These are phyloP conservation scores for Grosmannia huntii DNA, from an alignment of 2,329 filamentous ascomycete species.

Conservation along the genomic window DNA sequence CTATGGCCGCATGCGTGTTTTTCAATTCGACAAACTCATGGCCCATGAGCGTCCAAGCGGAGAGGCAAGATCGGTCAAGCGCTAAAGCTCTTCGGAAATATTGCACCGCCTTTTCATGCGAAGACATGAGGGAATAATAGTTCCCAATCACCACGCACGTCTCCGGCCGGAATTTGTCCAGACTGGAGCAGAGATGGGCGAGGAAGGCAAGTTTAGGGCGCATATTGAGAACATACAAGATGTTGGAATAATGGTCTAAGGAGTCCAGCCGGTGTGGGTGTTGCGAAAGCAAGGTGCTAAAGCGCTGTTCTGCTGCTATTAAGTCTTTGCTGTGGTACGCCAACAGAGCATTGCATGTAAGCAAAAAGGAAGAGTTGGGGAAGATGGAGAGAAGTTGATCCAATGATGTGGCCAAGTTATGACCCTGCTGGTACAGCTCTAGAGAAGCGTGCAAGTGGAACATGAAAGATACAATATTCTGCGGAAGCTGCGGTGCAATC, in stretches of 20 bases:
- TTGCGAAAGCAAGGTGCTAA: constrained; percentile 69
- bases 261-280: constrained; percentile 68
- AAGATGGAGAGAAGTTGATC: constrained; percentile 74
- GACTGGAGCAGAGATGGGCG: constrained; percentile 77
- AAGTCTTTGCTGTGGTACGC: constrained; percentile 85
- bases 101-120: constrained; percentile 95
- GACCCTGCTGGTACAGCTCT: constrained; percentile 78
- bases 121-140: constrained; percentile 87
- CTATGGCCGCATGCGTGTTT: constrained; percentile 94
- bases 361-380: constrained; percentile 74
- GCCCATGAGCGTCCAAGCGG: constrained; percentile 97
- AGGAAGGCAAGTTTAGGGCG: constrained; percentile 85
- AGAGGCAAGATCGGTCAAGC: constrained; percentile 78
- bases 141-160: constrained; percentile 96
- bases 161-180: constrained; percentile 93
- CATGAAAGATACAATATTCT: constrained; percentile 86
- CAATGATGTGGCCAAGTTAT: constrained; percentile 60
- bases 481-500: constrained; percentile 60
- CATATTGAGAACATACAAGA: constrained; percentile 82
- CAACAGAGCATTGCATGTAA: constrained; percentile 78
- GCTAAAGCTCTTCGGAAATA: constrained; percentile 92
- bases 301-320: constrained; percentile 49
- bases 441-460: constrained; percentile 87
- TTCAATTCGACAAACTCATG: constrained; percentile 98
- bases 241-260: constrained; percentile 93